phyloP scores from a whole-genome alignment of 2,329 filamentous ascomycete species.

The Mycosphaerella sp. region DNA sequence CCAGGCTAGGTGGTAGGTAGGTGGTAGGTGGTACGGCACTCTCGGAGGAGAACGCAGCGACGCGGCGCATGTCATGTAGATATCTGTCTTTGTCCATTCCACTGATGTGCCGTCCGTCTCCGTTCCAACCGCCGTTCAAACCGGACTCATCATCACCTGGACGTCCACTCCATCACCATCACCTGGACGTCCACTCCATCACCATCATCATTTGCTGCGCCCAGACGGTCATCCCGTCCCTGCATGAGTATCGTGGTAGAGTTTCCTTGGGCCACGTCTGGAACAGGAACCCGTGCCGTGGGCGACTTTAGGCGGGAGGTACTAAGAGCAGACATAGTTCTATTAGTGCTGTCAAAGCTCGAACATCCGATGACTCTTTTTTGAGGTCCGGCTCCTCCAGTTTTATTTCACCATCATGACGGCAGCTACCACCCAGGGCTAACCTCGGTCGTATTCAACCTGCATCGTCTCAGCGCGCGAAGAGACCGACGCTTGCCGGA shows the following conservation, averaged over 20 bases:
- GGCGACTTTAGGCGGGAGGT: neutral
- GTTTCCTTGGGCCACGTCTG: neutral
- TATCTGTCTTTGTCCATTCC: too few relatives aligned
- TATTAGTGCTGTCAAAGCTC: neutral
- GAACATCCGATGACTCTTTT: neutral
- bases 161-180: too few relatives aligned
- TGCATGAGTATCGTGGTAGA: neutral
- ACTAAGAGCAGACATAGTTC: neutral
- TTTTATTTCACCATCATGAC: neutral
- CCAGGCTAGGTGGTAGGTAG: neutral
- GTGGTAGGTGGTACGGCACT: neutral
- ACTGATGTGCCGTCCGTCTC: too few relatives aligned
- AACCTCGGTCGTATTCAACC: slow-evolving; percentile 1
- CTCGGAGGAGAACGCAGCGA: too few relatives aligned
- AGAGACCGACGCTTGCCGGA: neutral
- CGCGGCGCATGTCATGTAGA: too few relatives aligned
- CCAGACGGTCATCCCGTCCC: neutral
- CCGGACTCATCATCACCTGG: too few relatives aligned
- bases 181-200: too few relatives aligned
- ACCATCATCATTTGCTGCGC: neutral
- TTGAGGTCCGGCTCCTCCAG: neutral
- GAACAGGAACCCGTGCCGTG: neutral
- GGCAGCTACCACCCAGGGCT: neutral
- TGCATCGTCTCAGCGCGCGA: neutral
- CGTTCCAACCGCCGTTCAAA: too few relatives aligned